phyloP scores from a whole-genome alignment of 306 rosid genomes.

The Morella rubra region DNA sequence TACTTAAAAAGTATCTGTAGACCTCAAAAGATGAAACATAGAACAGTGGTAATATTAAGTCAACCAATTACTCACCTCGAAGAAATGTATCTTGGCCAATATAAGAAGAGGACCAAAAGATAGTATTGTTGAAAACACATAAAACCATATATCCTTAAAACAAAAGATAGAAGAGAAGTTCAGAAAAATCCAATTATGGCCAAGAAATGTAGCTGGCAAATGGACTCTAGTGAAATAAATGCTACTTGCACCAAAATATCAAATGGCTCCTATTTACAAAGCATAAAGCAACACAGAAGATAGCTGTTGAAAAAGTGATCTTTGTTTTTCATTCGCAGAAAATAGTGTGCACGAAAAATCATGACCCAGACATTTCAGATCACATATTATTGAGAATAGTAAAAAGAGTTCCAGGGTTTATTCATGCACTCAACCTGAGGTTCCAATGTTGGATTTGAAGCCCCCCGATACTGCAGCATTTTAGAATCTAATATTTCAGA shows the following conservation, averaged over 20 bases:
- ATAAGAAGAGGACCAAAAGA: not conserved
- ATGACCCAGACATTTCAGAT: slow-evolving; percentile 1
- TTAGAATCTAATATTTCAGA: slow-evolving; percentile 43
- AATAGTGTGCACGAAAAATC: not conserved
- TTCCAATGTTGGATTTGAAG: slow-evolving; percentile 62
- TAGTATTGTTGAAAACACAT: not conserved
- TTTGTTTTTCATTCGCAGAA: not conserved
- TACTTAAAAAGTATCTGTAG: slow-evolving; percentile 81
- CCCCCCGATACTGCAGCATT: slow-evolving; percentile 47
- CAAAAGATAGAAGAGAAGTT: slow-evolving; percentile 15
- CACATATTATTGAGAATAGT: not conserved
- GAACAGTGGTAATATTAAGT: slow-evolving; percentile 23
- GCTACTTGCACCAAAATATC: not conserved
- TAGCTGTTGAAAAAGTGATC: not conserved
- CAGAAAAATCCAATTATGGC: not conserved
- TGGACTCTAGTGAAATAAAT: not conserved
- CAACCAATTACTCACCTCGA: slow-evolving; percentile 1
- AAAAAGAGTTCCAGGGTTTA: slow-evolving; percentile 8
- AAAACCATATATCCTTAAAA: not conserved
- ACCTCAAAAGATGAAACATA: slow-evolving; percentile 4
- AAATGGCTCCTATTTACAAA: not conserved
- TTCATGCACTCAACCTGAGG: slow-evolving; percentile 71
- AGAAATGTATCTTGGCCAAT: slow-evolving; percentile 18
- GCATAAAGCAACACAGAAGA: not conserved
- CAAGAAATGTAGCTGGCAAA: slow-evolving; percentile 16